A percentile compares a stretch with the other conserved stretches of the same genome.
Evolutionary conservation across 1,139 yeast species (phyloP).

Genomic region (Candida albicans): DNA sequence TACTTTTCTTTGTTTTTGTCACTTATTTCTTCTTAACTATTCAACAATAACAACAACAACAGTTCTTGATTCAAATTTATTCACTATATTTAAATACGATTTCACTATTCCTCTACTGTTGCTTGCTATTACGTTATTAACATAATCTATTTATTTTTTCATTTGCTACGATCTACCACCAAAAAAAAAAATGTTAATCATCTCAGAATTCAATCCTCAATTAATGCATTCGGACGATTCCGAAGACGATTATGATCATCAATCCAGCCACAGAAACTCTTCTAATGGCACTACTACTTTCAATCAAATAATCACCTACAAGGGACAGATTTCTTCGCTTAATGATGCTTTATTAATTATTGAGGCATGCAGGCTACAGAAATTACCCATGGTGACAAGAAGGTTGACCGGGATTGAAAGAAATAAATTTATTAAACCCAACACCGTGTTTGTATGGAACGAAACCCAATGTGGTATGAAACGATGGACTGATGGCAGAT

Average conservation of each 20-base stretch:
- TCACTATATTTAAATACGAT: no score
- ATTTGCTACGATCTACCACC: not conserved
- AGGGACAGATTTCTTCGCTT: conserved; percentile 56
- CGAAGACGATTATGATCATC: conserved; percentile 5
- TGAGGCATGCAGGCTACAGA: conserved; percentile 60
- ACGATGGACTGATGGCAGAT: conserved; percentile 75
- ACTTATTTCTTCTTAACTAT: not conserved
- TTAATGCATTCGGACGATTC: conserved; percentile 7
- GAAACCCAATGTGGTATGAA: conserved; percentile 71
- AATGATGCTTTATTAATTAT: conserved; percentile 63
- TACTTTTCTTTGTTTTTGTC: not conserved
- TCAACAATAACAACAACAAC: not conserved
- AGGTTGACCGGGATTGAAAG: conserved; percentile 62
- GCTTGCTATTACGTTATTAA: not conserved
- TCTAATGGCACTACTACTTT: conserved; percentile 3
- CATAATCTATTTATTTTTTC: not conserved
- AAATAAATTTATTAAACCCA: conserved; percentile 45
- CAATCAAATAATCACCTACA: conserved; percentile 55
- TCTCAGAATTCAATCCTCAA: conserved; percentile 19
- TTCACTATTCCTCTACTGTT: no score
- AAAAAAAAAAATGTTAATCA: conserved; percentile 15
- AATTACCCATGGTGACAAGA: conserved; percentile 59
- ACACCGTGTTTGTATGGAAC: conserved; percentile 71
- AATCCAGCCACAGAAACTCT: not conserved
- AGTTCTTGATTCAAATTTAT: no score